Percentiles rank a stretch among this genome's conserved stretches.
Evolutionary conservation across 225 moss, liverwort and hornwort species (phyloP).

Genomic region (Bryoerythrophyllum caledonicum): DNA sequence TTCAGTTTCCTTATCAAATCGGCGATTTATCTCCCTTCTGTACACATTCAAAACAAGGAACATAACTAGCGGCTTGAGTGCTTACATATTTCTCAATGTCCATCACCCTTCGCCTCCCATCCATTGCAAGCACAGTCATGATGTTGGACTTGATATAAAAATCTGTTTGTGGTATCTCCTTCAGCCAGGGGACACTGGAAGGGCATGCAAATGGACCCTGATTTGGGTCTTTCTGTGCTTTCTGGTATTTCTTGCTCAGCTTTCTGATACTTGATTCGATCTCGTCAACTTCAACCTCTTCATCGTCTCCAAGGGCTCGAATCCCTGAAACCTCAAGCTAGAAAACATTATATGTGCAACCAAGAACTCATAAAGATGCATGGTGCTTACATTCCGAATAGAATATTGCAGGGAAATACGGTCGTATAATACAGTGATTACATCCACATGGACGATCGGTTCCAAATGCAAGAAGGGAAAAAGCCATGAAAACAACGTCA

Average conservation of each 20-base stretch:
- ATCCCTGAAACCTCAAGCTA: conserved; percentile 35
- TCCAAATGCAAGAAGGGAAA: not conserved
- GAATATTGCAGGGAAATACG: not conserved
- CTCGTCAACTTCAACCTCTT: conserved; percentile 34
- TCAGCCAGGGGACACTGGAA: conserved; percentile 73
- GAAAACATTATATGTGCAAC: conserved; percentile 22
- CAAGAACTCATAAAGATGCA: conserved; percentile 22
- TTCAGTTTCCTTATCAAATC: conserved; percentile 1
- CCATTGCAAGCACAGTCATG: conserved; percentile 97
- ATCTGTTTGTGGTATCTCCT: conserved; percentile 81
- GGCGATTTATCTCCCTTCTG: conserved; percentile 5
- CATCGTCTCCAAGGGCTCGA: conserved; percentile 36
- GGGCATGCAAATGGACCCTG: conserved; percentile 71
- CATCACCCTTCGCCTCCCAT: conserved; percentile 95
- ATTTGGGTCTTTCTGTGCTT: conserved; percentile 38
- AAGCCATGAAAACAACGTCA: conserved; percentile 1
- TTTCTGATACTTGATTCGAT: conserved; percentile 32
- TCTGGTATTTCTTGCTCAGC: conserved; percentile 44
- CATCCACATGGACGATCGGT: not conserved
- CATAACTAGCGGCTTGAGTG: conserved; percentile 13
- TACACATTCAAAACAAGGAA: conserved; percentile 12
- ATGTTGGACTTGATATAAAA: conserved; percentile 74
- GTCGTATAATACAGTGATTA: conserved; percentile 2
- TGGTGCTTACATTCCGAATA: conserved; percentile 6
- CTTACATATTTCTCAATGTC: conserved; percentile 89